phyloP scores from a whole-genome alignment of 441 rosid species.

The Corymbia calophylla region DNA sequence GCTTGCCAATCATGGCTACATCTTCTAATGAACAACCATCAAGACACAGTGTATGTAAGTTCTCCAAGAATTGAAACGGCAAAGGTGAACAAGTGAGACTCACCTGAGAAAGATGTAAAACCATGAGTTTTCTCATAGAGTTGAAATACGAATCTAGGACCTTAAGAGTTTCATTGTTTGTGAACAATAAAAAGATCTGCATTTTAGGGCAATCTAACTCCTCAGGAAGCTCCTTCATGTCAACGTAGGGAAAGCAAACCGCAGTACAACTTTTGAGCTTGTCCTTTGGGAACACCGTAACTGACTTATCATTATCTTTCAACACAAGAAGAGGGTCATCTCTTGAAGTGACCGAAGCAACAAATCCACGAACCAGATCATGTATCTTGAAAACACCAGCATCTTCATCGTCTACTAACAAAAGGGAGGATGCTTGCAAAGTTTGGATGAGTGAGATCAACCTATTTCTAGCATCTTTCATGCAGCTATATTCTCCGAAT shows the following conservation, averaged over 20 bases:
- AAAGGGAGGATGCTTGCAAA: neutral
- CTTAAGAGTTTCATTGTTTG: neutral
- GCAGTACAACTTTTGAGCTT: neutral
- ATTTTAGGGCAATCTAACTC: neutral
- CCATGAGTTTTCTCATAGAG: neutral
- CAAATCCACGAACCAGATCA: neutral
- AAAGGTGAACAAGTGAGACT: neutral
- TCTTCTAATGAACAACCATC: neutral
- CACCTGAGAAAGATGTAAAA: neutral
- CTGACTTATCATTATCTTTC: neutral
- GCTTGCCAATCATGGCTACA: neutral
- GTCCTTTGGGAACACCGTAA: neutral
- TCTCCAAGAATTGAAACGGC: rapidly evolving
- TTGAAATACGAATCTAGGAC: neutral
- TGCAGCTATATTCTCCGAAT: neutral
- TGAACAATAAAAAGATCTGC: neutral
- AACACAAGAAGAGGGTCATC: neutral
- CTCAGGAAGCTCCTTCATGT: neutral
- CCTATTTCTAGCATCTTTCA: neutral
- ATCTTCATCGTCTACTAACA: neutral
- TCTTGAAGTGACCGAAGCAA: neutral
- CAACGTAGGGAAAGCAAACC: neutral
- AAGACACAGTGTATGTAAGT: neutral
- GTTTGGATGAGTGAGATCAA: neutral
- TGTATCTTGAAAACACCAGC: neutral